Conservation (phyloP, 2,329 filamentous ascomycete genomes). For the Fusarium veterinarium region DNA sequence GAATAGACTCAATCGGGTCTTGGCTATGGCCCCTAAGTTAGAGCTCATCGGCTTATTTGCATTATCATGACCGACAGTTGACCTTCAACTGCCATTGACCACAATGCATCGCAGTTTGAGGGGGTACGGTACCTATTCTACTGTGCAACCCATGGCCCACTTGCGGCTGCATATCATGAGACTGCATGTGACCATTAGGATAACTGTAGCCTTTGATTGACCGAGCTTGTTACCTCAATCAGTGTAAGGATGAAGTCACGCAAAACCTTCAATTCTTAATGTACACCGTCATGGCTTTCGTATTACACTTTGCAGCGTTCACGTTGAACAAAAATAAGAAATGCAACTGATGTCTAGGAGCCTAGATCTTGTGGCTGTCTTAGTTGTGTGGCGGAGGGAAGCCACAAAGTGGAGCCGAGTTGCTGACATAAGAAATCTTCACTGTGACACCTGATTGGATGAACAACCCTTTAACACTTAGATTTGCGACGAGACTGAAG, state of each 20-base stretch:
- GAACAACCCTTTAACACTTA: constrained; percentile 6
- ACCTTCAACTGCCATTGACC: not conserved
- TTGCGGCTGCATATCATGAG: constrained; percentile 25
- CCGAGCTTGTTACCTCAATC: not conserved
- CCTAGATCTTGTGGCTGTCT: constrained; percentile 11
- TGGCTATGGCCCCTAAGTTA: not conserved
- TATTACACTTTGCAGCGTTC: constrained; percentile 5
- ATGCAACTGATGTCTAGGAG: not conserved
- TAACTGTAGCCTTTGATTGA: not conserved
- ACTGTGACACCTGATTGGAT: constrained; percentile 29
- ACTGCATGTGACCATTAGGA: constrained; percentile 3
- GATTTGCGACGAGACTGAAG: constrained; percentile 43
- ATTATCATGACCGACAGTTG: not conserved
- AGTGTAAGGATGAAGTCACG: not conserved
- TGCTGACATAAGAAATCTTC: constrained; percentile 37
- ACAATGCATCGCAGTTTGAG: not conserved
- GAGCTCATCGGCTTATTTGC: not conserved
- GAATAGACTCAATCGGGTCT: not conserved
- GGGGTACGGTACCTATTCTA: not conserved
- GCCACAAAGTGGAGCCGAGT: not conserved
- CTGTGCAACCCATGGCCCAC: constrained; percentile 3
- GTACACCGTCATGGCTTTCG: constrained; percentile 1
- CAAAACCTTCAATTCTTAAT: not conserved
- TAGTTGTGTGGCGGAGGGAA: constrained; percentile 5
- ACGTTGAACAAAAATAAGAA: not conserved